phyloP scores from a whole-genome alignment of 78 protist species.

The Acrasis kona region DNA sequence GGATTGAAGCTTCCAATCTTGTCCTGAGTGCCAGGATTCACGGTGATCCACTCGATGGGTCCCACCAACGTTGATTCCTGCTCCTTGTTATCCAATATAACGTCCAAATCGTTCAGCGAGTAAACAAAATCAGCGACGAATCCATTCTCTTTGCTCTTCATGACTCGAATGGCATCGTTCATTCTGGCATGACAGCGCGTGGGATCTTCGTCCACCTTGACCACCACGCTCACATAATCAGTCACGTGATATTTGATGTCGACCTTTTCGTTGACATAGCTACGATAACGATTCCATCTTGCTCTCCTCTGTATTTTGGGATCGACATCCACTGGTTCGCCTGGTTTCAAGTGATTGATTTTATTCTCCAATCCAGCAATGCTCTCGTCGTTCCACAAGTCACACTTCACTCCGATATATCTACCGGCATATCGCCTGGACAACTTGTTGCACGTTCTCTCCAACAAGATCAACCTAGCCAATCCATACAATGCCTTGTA shows the following conservation, averaged over 20 bases:
- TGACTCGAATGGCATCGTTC: not conserved
- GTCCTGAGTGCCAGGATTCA: slow-evolving; percentile 1
- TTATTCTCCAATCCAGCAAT: too few species aligned
- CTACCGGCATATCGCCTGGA: not conserved
- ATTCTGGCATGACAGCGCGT: not conserved
- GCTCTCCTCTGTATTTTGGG: too few species aligned
- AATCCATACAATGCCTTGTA: too few species aligned
- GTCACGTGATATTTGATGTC: too few species aligned
- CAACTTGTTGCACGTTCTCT: not conserved
- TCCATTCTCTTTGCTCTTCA: not conserved
- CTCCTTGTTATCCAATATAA: not conserved
- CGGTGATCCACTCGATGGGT: not conserved
- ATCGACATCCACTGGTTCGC: too few species aligned
- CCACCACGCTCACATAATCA: too few species aligned
- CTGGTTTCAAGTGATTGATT: too few species aligned
- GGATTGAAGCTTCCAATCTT: slow-evolving; percentile 11
- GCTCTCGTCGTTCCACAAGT: too few species aligned
- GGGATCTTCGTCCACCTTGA: too few species aligned
- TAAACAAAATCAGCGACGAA: not conserved
- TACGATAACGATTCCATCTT: too few species aligned
- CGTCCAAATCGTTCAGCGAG: not conserved
- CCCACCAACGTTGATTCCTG: not conserved
- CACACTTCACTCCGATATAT: not conserved
- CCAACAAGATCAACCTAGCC: slow-evolving; percentile 1
- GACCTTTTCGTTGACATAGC: too few species aligned